These are phyloP conservation scores for Tolypocladium tundrense DNA, from an alignment of 2,329 filamentous ascomycete species.

Conservation along the genomic window DNA sequence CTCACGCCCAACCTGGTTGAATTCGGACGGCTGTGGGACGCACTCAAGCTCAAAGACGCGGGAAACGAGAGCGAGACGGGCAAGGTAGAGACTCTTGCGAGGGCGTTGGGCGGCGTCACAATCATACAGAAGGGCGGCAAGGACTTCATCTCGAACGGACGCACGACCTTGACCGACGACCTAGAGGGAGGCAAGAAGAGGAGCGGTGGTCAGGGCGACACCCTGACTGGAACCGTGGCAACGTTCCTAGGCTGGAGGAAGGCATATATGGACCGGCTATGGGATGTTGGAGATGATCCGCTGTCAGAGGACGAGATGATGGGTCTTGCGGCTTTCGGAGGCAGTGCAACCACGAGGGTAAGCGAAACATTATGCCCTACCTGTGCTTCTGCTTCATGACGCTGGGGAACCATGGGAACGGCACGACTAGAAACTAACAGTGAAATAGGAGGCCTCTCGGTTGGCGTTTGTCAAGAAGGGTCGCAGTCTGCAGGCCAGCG, in stretches of 20 bases:
- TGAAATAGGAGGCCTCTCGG: slow-evolving; percentile 61
- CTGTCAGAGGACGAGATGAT: slow-evolving; percentile 50
- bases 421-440: background rate
- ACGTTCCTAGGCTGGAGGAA: slow-evolving; percentile 83
- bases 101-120: slow-evolving; percentile 74
- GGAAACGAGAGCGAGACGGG: slow-evolving; percentile 24
- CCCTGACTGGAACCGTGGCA: slow-evolving; percentile 78
- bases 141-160: slow-evolving; percentile 77
- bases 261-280: slow-evolving; percentile 75
- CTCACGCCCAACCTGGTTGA: slow-evolving; percentile 94
- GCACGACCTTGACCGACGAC: slow-evolving; percentile 65
- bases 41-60: slow-evolving; percentile 54
- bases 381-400: background rate
- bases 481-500: slow-evolving; percentile 81
- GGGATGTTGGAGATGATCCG: slow-evolving; percentile 46
- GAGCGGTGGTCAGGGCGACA: slow-evolving; percentile 91
- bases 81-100: slow-evolving; percentile 56
- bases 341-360: slow-evolving; percentile 75
- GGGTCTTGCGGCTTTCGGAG: slow-evolving; percentile 73
- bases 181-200: slow-evolving; percentile 76
- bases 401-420: background rate
- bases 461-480: slow-evolving; percentile 80
- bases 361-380: slow-evolving; percentile 15
- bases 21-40: slow-evolving; percentile 72
- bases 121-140: slow-evolving; percentile 80